Conservation (phyloP, 129 eudicot genomes). For the Dittrichia graveolens region DNA sequence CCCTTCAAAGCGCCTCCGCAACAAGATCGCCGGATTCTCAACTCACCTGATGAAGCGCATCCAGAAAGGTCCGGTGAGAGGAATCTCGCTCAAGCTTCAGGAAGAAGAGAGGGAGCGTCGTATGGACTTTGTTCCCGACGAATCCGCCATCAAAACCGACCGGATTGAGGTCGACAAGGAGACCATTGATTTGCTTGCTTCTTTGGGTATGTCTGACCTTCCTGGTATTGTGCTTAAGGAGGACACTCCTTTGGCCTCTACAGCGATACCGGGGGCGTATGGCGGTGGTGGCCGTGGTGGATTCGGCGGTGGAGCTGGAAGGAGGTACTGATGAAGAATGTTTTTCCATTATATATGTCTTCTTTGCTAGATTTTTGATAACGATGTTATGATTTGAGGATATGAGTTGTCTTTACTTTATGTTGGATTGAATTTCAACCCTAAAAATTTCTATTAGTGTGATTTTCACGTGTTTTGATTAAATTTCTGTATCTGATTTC, state of each 20-base stretch:
- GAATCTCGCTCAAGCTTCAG: slow-evolving; percentile 23
- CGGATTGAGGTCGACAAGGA: slow-evolving; percentile 59
- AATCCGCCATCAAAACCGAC: slow-evolving; percentile 60
- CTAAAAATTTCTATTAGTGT: neutral
- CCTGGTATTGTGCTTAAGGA: slow-evolving; percentile 53
- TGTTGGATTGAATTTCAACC: slow-evolving; percentile 7
- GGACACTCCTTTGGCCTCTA: slow-evolving; percentile 26
- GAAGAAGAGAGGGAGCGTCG: slow-evolving; percentile 24
- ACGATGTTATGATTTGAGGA: neutral
- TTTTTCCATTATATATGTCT: neutral
- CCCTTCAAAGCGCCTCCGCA: slow-evolving; percentile 22
- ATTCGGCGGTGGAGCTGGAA: slow-evolving; percentile 29
- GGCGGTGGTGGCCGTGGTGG: slow-evolving; percentile 36
- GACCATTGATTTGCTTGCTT: slow-evolving; percentile 52
- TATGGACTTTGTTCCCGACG: slow-evolving; percentile 57
- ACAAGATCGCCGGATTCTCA: slow-evolving; percentile 30
- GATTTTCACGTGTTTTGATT: neutral
- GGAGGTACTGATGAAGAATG: slow-evolving; percentile 44
- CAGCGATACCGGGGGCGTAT: slow-evolving; percentile 24
- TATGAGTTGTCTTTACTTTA: neutral
- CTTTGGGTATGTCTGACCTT: slow-evolving; percentile 57
- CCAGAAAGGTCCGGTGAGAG: slow-evolving; percentile 32
- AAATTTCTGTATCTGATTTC: neutral
- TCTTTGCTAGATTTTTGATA: slow-evolving; percentile 10
- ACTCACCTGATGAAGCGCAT: slow-evolving; percentile 40